phyloP scores from a whole-genome alignment of 495 filamentous ascomycete species.

The Lasiosphaeria ovina region DNA sequence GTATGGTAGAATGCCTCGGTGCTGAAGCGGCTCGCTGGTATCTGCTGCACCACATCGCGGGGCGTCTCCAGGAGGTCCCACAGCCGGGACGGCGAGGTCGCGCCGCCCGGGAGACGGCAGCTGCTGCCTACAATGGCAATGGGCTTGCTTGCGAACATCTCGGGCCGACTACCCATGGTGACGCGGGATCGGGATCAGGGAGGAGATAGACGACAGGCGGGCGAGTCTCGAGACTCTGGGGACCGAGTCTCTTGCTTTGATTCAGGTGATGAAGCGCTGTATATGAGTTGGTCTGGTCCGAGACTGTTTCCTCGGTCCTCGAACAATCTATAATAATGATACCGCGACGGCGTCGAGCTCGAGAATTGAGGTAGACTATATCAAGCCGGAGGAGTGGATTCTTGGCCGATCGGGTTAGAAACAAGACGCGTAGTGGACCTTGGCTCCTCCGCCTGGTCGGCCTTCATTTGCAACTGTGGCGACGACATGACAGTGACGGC shows the following conservation, averaged over 20 bases:
- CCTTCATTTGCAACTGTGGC: background rate
- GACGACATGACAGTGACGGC: background rate
- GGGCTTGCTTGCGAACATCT: slow-evolving; percentile 17
- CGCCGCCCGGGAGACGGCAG: slow-evolving; percentile 52
- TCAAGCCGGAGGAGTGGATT: background rate
- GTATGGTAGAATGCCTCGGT: slow-evolving; percentile 61
- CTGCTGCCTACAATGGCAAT: slow-evolving; percentile 55
- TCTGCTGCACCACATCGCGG: slow-evolving; percentile 9
- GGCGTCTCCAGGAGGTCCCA: slow-evolving; percentile 35
- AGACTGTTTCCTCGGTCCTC: background rate
- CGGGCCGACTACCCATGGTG: slow-evolving; percentile 5
- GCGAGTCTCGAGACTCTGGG: background rate
- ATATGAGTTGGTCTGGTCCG: background rate
- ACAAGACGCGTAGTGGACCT: background rate
- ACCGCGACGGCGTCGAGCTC: background rate
- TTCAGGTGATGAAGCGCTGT: slow-evolving; percentile 1
- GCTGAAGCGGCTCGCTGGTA: slow-evolving; percentile 61
- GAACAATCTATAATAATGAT: background rate
- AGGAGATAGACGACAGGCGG: background rate
- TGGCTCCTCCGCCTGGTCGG: background rate
- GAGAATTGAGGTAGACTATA: background rate
- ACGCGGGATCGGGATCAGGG: background rate
- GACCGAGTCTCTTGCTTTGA: slow-evolving; percentile 5
- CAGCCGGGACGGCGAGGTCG: slow-evolving; percentile 40
- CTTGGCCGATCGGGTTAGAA: background rate